A percentile compares a stretch with the other conserved stretches of the same genome.
Evolutionary conservation across 345 rosid species (phyloP).

Genomic region (Gossypioides kirkii): DNA sequence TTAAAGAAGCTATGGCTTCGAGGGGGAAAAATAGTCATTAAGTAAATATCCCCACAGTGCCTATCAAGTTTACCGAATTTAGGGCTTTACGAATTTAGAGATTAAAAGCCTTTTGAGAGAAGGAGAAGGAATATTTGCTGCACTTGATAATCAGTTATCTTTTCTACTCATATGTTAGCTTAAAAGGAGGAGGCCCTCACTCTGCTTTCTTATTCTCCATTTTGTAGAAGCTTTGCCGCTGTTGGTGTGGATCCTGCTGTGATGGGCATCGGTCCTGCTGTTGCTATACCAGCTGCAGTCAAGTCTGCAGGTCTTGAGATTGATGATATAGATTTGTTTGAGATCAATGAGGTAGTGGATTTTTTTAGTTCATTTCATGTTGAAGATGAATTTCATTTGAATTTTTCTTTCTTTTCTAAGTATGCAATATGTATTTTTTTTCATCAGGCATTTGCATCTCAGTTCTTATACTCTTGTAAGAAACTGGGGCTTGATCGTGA

Average conservation of each 20-base stretch:
- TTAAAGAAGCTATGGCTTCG: background rate
- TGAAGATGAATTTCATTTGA: background rate
- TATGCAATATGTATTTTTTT: constrained; percentile 5
- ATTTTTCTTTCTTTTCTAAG: background rate
- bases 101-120: background rate
- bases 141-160: background rate
- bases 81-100: background rate
- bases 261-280: constrained; percentile 93
- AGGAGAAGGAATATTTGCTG: background rate
- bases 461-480: constrained; percentile 73
- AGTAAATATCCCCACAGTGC: constrained; percentile 1
- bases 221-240: constrained; percentile 83
- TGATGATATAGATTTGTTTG: constrained; percentile 67
- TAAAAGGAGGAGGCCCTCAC: background rate
- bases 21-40: background rate
- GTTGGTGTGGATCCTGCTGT: constrained; percentile 95
- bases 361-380: background rate
- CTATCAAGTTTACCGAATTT: background rate
- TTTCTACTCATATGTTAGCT: background rate
- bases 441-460: constrained; percentile 93
- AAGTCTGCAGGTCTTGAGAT: constrained; percentile 71
- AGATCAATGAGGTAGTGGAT: constrained; percentile 80
- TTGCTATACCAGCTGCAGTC: constrained; percentile 90
- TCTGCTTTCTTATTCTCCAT: constrained; percentile 7
- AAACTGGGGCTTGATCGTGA: constrained; percentile 65